phyloP scores from a whole-genome alignment of 495 filamentous ascomycete species.

The Penicillium paxilli region DNA sequence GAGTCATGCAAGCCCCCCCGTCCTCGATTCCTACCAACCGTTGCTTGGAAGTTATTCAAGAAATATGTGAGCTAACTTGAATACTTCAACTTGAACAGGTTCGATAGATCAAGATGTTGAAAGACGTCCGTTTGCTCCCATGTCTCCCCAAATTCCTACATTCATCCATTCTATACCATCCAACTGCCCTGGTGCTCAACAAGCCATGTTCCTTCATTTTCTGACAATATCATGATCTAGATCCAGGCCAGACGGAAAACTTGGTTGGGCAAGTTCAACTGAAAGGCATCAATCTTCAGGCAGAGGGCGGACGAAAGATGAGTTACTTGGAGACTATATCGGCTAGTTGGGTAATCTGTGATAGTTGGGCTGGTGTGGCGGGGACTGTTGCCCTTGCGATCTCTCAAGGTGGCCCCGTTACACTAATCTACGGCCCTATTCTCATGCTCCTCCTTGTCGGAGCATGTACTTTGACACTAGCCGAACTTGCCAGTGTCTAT shows the following conservation, averaged over 20 bases:
- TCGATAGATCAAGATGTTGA: no score
- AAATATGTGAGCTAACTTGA: no score
- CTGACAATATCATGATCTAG: neutral
- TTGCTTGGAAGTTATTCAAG: no score
- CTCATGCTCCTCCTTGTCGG: constrained; percentile 17
- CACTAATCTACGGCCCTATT: constrained; percentile 28
- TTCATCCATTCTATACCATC: neutral
- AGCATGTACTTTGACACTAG: constrained; percentile 41
- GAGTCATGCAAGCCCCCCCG: no score
- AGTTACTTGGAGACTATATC: constrained; percentile 16
- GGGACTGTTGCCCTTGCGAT: constrained; percentile 24
- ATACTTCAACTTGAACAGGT: no score
- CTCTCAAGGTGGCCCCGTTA: constrained; percentile 23
- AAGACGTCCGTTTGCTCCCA: neutral
- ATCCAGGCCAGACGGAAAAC: neutral
- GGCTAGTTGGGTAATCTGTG: constrained; percentile 15
- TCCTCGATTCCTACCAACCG: no score
- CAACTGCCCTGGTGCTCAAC: no score
- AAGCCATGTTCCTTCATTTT: no score
- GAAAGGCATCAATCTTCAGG: constrained; percentile 2
- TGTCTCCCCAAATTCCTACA: no score
- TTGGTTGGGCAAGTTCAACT: constrained; percentile 4
- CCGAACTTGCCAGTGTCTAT: constrained; percentile 51
- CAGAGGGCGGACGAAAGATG: constrained; percentile 2
- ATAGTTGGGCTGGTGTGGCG: constrained; percentile 27